Evolutionary conservation across 179 eudicot genomes (phyloP), one percentile per base, ranked within the genome.

Genomic region (Sideroxylon spinosum): DNA sequence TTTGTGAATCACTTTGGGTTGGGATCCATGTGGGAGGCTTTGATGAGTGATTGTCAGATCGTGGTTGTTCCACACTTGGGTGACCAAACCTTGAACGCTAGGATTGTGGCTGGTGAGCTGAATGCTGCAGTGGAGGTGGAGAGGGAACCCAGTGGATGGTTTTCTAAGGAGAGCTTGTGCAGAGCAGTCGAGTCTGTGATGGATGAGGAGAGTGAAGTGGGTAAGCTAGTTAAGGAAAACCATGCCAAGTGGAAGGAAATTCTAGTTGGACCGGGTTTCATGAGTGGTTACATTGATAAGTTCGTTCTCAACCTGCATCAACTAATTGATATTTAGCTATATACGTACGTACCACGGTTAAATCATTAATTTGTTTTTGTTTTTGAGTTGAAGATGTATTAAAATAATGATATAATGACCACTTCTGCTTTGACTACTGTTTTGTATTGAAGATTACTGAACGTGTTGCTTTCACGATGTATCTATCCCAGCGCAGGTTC

Each of bases 21-120:
- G 55, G 97, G 97, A n/a, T 88, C 95, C 0, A 89, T 92, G 97
- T 92, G 97, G 97, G 97, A 92, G 86, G 74, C 87, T 1, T 52
- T 92, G 67, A 79, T 80, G 83, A 84, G 90, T 13, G 79, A 82
- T 7, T 29, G 83, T n/a, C 91, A 87, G 79, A 86, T 91, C 3
- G 97, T 91, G 74, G 76, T 91, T 61, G 85, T 91, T 14, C 95
- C 97, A 1, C 88, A 89, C 7, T 37, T 89, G 17, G 92, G 84
- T 13, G 97, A 92, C 75, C 97, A 92, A 56, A 85, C 91, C 13
- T 19, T 92, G 78, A 91, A 91, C 80, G 81, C 95, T 0, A 87
- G 90, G 76, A 48, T 92, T 5, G 65, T 91, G 86, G 86, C 87
- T 0, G 90, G 81, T 26, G 92, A 91, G 68, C 76, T 92, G 29